Evolutionary conservation across 805 yeast genomes (phyloP).

Genomic region (Wickerhamomyces rabaulensis): DNA sequence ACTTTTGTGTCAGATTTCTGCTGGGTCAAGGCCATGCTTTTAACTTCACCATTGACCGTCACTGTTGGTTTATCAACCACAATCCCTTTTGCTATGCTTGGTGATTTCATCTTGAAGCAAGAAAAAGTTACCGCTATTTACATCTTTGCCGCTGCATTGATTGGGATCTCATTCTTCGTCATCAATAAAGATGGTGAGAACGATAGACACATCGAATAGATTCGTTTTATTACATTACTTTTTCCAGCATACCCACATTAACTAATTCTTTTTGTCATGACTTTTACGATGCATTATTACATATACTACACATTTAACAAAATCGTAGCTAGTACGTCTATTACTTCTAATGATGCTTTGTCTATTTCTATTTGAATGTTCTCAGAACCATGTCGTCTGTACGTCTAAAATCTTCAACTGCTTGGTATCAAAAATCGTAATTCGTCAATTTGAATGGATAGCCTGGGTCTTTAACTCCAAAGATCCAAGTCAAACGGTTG

Average conservation of each 20-base stretch:
- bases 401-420: no score
- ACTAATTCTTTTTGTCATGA: background rate
- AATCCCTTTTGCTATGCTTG: slow-evolving; percentile 90
- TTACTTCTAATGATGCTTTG: no score
- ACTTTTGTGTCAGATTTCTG: slow-evolving; percentile 87
- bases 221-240: background rate
- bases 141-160: slow-evolving; percentile 73
- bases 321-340: background rate
- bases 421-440: slow-evolving; percentile 14
- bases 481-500: slow-evolving; percentile 16
- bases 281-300: background rate
- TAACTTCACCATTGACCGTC: slow-evolving; percentile 91
- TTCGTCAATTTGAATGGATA: slow-evolving; percentile 16
- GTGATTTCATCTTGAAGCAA: slow-evolving; percentile 73
- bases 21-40: slow-evolving; percentile 93
- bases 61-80: slow-evolving; percentile 93
- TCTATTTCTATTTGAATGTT: no score
- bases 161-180: slow-evolving; percentile 76
- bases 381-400: no score
- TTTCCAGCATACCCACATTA: background rate
- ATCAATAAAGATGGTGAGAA: slow-evolving; percentile 75
- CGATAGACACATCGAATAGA: slow-evolving; percentile 33
- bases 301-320: background rate
- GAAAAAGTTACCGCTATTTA: slow-evolving; percentile 59
- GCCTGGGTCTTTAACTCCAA: slow-evolving; percentile 15